These are phyloP conservation scores for Hericium coralloides DNA, from an alignment of 768 basidiomycete species.

Conservation along the genomic window DNA sequence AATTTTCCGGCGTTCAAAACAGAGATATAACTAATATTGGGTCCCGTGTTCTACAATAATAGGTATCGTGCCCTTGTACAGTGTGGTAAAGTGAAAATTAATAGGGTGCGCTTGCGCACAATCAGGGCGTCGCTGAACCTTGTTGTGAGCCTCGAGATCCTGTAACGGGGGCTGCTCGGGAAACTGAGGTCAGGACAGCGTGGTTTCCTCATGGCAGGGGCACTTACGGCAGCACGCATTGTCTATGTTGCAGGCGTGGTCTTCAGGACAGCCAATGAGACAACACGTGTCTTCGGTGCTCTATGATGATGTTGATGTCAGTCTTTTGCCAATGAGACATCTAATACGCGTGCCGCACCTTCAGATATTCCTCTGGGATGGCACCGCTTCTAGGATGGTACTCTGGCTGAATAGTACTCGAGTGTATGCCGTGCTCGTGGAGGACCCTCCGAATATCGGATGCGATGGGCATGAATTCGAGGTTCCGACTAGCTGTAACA, in stretches of 20 bases:
- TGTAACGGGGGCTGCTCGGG: not conserved
- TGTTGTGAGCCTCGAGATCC: not conserved
- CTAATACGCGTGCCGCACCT: conserved; percentile 27
- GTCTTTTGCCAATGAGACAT: not conserved
- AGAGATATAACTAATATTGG: conserved; percentile 17
- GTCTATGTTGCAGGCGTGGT: conserved; percentile 61
- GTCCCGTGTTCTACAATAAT: conserved; percentile 7
- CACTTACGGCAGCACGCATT: conserved; percentile 77
- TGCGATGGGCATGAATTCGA: conserved; percentile 90
- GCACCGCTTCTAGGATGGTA: conserved; percentile 37
- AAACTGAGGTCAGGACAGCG: not conserved
- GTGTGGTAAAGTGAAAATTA: conserved; percentile 28
- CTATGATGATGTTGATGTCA: conserved; percentile 20
- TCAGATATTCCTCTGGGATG: conserved; percentile 38
- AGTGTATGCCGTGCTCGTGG: conserved; percentile 90
- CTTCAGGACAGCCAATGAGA: conserved; percentile 63
- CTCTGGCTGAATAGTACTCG: conserved; percentile 91
- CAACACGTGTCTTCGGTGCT: conserved; percentile 48
- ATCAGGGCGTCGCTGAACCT: too few relatives aligned
- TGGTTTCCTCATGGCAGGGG: not conserved
- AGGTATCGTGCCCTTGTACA: conserved; percentile 14
- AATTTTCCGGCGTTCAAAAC: conserved; percentile 65
- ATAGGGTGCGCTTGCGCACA: too few relatives aligned
- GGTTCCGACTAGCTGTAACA: conserved; percentile 70
- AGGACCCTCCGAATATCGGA: conserved; percentile 75